Percentiles rank a stretch among this genome's conserved stretches.
Evolutionary conservation across 768 basidiomycete genomes (phyloP).

Genomic region (Mycena sanguinolenta): DNA sequence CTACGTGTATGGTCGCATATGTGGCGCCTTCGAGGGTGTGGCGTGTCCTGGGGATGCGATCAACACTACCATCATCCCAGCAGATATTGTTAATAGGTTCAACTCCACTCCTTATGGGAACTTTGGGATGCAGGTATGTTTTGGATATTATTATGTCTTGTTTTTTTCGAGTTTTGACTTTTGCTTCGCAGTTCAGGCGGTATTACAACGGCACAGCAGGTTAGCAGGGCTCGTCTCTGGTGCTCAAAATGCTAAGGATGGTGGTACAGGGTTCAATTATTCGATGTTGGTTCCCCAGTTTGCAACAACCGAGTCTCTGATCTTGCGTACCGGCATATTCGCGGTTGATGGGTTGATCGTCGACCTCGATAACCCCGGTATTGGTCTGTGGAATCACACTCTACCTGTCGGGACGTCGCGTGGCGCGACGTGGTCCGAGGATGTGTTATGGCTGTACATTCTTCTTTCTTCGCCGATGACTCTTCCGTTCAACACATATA

Average conservation of each 20-base stretch:
- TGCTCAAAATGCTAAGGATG: background rate
- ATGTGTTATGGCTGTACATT: constrained; percentile 39
- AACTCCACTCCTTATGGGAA: constrained; percentile 38
- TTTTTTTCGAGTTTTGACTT: too few species aligned
- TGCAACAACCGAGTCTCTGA: constrained; percentile 33
- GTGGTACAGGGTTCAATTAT: constrained; percentile 20
- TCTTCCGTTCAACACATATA: background rate
- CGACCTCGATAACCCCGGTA: constrained; percentile 40
- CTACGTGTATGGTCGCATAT: constrained; percentile 38
- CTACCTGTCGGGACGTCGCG: constrained; percentile 6
- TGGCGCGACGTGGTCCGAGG: constrained; percentile 39
- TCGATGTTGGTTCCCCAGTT: constrained; percentile 12
- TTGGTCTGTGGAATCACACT: constrained; percentile 38
- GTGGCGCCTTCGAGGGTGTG: constrained; percentile 29
- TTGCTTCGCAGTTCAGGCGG: constrained; percentile 34
- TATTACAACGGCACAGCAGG: constrained; percentile 35
- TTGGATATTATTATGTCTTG: too few species aligned
- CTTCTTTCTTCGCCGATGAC: background rate
- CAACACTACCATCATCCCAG: constrained; percentile 36
- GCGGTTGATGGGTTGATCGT: constrained; percentile 38
- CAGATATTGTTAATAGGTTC: constrained; percentile 33
- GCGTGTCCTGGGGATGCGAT: constrained; percentile 38
- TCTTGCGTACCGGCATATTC: constrained; percentile 39
- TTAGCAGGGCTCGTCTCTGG: background rate
- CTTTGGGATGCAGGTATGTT: constrained; percentile 35